These are phyloP conservation scores for Zygosaccharomyces bisporus DNA, from an alignment of 805 yeast genomes.

Conservation along the genomic window DNA sequence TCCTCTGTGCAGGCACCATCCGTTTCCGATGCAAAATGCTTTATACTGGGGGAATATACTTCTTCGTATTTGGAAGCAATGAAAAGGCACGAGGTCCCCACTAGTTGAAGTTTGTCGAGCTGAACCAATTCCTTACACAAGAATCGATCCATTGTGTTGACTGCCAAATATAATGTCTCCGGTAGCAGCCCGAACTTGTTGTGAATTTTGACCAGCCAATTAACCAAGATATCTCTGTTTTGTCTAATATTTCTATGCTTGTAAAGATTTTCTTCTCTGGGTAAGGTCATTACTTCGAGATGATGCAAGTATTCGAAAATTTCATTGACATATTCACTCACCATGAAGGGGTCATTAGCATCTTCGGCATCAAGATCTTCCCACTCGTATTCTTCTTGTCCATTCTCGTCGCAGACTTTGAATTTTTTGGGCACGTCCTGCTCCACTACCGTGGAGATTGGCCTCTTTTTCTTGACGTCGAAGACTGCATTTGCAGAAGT, in stretches of 20 bases:
- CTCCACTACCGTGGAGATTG: slow-evolving; percentile 35
- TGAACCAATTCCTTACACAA: slow-evolving; percentile 73
- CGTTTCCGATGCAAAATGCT: slow-evolving; percentile 80
- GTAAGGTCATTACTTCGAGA: slow-evolving; percentile 69
- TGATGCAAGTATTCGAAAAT: slow-evolving; percentile 76
- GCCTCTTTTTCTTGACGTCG: slow-evolving; percentile 34
- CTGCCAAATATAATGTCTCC: slow-evolving; percentile 79
- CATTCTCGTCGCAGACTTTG: slow-evolving; percentile 33
- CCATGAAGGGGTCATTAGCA: slow-evolving; percentile 82
- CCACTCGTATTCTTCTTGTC: slow-evolving; percentile 46
- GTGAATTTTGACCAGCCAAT: slow-evolving; percentile 92
- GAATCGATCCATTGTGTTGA: slow-evolving; percentile 84
- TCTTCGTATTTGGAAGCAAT: slow-evolving; percentile 94
- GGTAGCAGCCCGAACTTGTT: slow-evolving; percentile 77
- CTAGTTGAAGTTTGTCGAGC: slow-evolving; percentile 74
- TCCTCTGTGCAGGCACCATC: slow-evolving; percentile 81
- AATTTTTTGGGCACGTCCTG: slow-evolving; percentile 35
- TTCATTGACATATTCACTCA: slow-evolving; percentile 84
- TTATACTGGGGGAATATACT: slow-evolving; percentile 82
- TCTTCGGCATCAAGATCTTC: slow-evolving; percentile 81
- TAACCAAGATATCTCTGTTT: slow-evolving; percentile 75
- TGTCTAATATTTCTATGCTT: slow-evolving; percentile 43
- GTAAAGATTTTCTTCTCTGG: slow-evolving; percentile 40
- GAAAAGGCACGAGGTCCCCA: slow-evolving; percentile 82
- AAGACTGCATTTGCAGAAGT: slow-evolving; percentile 1